Evolutionary conservation across 1,284 basidiomycete genomes (phyloP).

Genomic region (Pascua sp.): DNA sequence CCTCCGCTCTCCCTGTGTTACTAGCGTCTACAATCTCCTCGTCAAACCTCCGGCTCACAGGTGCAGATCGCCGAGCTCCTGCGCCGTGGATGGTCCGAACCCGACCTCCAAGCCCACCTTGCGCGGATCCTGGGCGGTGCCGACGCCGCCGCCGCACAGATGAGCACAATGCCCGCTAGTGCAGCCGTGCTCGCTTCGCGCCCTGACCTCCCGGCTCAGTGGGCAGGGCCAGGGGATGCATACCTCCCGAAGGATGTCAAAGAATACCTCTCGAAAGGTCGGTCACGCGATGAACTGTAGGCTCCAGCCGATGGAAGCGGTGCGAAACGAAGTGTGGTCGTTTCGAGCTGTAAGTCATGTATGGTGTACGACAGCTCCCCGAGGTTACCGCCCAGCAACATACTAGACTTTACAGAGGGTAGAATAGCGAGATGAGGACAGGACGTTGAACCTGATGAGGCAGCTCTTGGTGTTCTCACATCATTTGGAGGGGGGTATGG

Average conservation of each 20-base stretch:
- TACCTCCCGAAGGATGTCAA: slow-evolving; percentile 16
- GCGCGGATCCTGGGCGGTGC: slow-evolving; percentile 68
- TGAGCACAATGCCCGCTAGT: slow-evolving; percentile 52
- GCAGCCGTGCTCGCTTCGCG: slow-evolving; percentile 41
- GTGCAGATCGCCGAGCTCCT: slow-evolving; percentile 59
- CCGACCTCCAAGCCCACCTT: slow-evolving; percentile 70
- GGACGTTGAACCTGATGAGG: too few species aligned
- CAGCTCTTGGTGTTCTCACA: too few species aligned
- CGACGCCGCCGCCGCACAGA: slow-evolving; percentile 60
- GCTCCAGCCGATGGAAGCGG: too few species aligned
- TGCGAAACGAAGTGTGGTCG: too few species aligned
- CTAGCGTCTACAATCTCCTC: too few species aligned
- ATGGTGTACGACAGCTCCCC: too few species aligned
- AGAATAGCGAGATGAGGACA: too few species aligned
- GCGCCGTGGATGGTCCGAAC: slow-evolving; percentile 69
- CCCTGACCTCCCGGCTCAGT: slow-evolving; percentile 34
- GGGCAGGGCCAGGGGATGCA: slow-evolving; percentile 14
- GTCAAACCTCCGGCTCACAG: slow-evolving; percentile 18
- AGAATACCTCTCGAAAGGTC: background rate
- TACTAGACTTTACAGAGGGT: too few species aligned
- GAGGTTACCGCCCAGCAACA: too few species aligned
- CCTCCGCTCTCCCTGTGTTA: too few species aligned
- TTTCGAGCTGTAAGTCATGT: too few species aligned
- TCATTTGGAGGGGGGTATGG: too few species aligned
- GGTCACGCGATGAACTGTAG: slow-evolving; percentile 15